Percentiles rank a stretch among this genome's conserved stretches.
Evolutionary conservation across 2,329 filamentous ascomycete species (phyloP).

Genomic region (Leptographium flavum): DNA sequence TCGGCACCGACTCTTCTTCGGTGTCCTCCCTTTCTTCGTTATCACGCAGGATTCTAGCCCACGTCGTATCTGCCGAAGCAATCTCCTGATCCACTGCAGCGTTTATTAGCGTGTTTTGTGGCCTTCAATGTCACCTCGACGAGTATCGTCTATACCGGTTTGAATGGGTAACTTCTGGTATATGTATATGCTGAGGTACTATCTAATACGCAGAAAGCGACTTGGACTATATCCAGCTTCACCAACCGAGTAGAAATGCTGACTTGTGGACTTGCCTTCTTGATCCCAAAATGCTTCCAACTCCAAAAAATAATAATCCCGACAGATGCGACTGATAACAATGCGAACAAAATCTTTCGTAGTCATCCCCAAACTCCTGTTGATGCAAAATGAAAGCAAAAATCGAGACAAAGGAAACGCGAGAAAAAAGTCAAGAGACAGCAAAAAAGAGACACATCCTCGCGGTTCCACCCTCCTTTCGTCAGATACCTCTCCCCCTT

Average conservation of each 20-base stretch:
- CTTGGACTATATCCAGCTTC: constrained; percentile 26
- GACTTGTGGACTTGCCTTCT: constrained; percentile 9
- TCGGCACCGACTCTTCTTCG: too few species aligned
- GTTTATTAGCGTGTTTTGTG: neutral
- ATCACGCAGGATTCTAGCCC: too few species aligned
- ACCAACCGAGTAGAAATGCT: constrained; percentile 11
- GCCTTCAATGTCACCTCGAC: too few species aligned
- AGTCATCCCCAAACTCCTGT: constrained; percentile 8
- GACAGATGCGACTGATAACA: neutral
- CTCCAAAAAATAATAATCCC: neutral
- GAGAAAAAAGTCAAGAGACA: neutral
- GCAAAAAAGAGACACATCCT: constrained; percentile 9
- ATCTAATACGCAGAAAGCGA: constrained; percentile 50
- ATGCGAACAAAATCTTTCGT: neutral
- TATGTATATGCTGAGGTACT: constrained; percentile 26
- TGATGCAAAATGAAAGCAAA: constrained; percentile 2
- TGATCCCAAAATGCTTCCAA: constrained; percentile 5
- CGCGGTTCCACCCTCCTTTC: constrained; percentile 13
- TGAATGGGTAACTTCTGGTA: constrained; percentile 57
- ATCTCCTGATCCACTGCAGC: too few species aligned
- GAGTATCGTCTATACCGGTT: neutral
- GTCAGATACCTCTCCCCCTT: constrained; percentile 6
- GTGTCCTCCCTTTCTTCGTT: too few species aligned
- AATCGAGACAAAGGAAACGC: constrained; percentile 13
- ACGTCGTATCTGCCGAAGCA: too few species aligned